These are phyloP conservation scores for Kwoniella dejecticola DNA, from an alignment of 768 basidiomycete genomes.

Conservation along the genomic window DNA sequence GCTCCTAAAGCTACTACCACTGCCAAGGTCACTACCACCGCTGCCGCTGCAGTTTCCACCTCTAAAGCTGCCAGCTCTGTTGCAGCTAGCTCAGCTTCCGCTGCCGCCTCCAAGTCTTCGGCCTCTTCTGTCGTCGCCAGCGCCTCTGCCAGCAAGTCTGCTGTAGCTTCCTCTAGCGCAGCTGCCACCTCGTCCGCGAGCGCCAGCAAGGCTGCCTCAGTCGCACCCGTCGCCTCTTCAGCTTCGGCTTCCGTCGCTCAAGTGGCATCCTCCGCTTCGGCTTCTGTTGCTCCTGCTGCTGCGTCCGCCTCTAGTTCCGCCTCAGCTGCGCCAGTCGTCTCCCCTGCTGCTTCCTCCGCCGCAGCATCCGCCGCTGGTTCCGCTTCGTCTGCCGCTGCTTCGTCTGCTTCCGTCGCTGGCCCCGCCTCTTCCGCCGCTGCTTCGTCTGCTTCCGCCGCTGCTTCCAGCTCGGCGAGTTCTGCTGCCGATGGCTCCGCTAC, in stretches of 20 bases:
- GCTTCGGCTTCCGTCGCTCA: neutral
- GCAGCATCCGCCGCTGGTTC: neutral
- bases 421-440: conserved; percentile 19
- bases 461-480: conserved; percentile 13
- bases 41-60: conserved; percentile 13
- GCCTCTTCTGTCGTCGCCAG: neutral
- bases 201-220: conserved; percentile 5
- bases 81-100: conserved; percentile 8
- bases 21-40: conserved; percentile 1
- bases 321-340: neutral
- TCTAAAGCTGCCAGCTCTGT: conserved; percentile 14
- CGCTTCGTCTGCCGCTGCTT: conserved; percentile 2
- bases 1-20: conserved; percentile 10
- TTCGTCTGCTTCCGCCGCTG: conserved; percentile 1
- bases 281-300: neutral
- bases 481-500: conserved; percentile 13
- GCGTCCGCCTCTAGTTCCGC: neutral
- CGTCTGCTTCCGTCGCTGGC: conserved; percentile 17
- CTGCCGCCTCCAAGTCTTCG: neutral
- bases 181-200: conserved; percentile 1
- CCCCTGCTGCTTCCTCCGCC: neutral
- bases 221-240: neutral
- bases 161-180: conserved; percentile 5
- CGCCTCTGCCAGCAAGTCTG: conserved; percentile 1
- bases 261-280: neutral